phyloP scores from a whole-genome alignment of 257 asterid genomes.

The Rubia yunnanensis region DNA sequence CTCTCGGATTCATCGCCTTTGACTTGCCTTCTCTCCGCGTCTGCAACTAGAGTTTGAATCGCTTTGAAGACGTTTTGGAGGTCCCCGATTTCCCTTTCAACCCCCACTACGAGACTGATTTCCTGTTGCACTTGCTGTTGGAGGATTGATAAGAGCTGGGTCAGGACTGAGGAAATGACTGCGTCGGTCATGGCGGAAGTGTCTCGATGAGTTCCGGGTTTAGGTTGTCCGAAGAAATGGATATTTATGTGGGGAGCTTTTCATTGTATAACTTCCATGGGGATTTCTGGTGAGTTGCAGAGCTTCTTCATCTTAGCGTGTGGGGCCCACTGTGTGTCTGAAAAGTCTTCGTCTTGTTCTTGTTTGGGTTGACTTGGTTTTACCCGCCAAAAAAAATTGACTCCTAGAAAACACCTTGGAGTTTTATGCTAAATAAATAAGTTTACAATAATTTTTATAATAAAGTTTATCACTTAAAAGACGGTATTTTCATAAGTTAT shows the following conservation, averaged over 20 bases:
- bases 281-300: neutral
- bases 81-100: conserved; percentile 30
- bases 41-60: conserved; percentile 47
- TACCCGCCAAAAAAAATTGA: neutral
- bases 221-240: neutral
- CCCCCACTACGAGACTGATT: conserved; percentile 36
- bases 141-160: conserved; percentile 33
- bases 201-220: neutral
- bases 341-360: neutral
- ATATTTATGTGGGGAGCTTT: neutral
- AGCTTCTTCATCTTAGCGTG: neutral
- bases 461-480: too few relatives aligned
- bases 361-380: neutral
- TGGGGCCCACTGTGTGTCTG: neutral
- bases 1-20: conserved; percentile 15
- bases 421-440: too few relatives aligned
- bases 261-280: conserved; percentile 4
- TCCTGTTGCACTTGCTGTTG: conserved; percentile 37
- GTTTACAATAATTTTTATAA: too few relatives aligned
- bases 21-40: conserved; percentile 56
- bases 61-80: conserved; percentile 33
- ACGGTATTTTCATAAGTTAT: too few relatives aligned
- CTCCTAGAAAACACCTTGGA: too few relatives aligned
- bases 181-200: conserved; percentile 42
- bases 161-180: conserved; percentile 37